phyloP scores from a whole-genome alignment of 345 rosid genomes.

The Aquilaria malaccensis region DNA sequence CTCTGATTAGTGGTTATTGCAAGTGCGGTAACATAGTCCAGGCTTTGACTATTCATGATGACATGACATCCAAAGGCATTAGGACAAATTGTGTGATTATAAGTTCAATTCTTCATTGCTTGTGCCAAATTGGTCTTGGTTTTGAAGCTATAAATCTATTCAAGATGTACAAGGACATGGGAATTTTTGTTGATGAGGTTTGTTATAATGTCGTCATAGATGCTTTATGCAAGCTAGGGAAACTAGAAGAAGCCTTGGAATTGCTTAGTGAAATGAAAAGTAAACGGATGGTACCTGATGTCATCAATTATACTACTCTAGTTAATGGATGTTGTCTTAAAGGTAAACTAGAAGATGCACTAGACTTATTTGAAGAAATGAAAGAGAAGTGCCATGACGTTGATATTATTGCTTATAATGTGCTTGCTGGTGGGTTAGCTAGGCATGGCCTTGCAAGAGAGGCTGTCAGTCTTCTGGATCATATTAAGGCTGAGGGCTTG shows the following conservation, averaged over 20 bases:
- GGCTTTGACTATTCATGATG: slow-evolving; percentile 37
- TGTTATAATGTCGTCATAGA: slow-evolving; percentile 45
- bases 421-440: slow-evolving; percentile 49
- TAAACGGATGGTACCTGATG: slow-evolving; percentile 45
- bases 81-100: slow-evolving; percentile 50
- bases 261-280: slow-evolving; percentile 50
- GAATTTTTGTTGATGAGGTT: slow-evolving; percentile 56
- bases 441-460: slow-evolving; percentile 37
- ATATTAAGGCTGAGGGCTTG: slow-evolving; percentile 35
- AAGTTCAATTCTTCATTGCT: slow-evolving; percentile 50
- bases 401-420: slow-evolving; percentile 44
- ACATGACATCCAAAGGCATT: slow-evolving; percentile 44
- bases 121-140: slow-evolving; percentile 33
- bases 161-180: slow-evolving; percentile 23
- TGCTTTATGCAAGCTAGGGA: slow-evolving; percentile 55
- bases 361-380: slow-evolving; percentile 51
- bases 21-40: slow-evolving; percentile 28
- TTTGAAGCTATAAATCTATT: slow-evolving; percentile 37
- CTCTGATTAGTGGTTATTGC: slow-evolving; percentile 45
- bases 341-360: slow-evolving; percentile 37
- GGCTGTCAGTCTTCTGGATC: slow-evolving; percentile 24
- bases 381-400: slow-evolving; percentile 32
- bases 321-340: slow-evolving; percentile 52
- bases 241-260: slow-evolving; percentile 45
- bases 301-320: slow-evolving; percentile 63